Evolutionary conservation across 345 rosid species (phyloP), one percentile per base, ranked within the genome.

Genomic region (Gossypioides kirkii): DNA sequence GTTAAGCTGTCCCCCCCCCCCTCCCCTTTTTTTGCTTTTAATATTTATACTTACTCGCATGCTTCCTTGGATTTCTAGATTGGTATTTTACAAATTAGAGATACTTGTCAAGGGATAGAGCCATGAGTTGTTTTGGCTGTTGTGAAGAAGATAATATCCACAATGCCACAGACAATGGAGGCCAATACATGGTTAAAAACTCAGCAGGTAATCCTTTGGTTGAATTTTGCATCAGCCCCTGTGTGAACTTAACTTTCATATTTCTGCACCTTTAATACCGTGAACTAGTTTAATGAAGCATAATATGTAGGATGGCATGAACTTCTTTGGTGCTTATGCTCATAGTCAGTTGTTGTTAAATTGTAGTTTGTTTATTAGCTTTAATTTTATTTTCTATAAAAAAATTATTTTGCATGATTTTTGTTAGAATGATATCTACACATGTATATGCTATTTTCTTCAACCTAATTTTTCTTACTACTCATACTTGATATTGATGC

Each of bases 81-180:
- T 73, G n/a, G 36, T n/a, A 20, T 38, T 47, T 62, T 42, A 55
- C 61, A 68, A 78, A 38, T 61, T n/a, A 71, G 71, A 58, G 49
- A 67, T 47, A 10, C 43, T 73, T 72, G 47, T 62, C 47, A 46
- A 66, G 22, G 58, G 70, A 65, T 78, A 74, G 77, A 85, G 74
- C 58, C 78, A 95, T 95, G 98, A 77, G 97, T 69, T 92, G 98
- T 80, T 95, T 95, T 61, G 70, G 90, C 65, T 91, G 99, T 76
- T 95, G 97, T 53, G 86, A 74, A 58, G 98, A 88, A 53, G 97
- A 87, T 85, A 97, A 89, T 70, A 72, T 82, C 78, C 88, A 85
- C 54, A 90, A 85, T 83, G 78, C 86, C 74, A 80, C 96, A 61
- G 94, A 95, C 63, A 77, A 59, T 82, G 94, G 90, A 69, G 91